phyloP scores from a whole-genome alignment of 2,329 filamentous ascomycete species.

The Sarocladium strictum region DNA sequence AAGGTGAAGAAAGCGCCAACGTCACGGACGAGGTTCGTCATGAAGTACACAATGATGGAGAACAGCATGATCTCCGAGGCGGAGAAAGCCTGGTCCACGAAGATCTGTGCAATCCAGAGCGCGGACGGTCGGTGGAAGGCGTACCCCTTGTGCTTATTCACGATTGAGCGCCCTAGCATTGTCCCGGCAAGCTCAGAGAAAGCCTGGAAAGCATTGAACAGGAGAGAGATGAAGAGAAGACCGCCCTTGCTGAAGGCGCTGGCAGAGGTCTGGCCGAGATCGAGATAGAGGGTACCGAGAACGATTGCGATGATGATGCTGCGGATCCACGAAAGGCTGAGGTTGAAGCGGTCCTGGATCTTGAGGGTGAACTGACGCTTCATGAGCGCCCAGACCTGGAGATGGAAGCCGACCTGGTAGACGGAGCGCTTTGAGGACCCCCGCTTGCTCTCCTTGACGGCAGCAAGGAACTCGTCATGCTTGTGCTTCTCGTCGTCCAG shows the following conservation, averaged over 20 bases:
- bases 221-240: conserved; percentile 70
- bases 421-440: conserved; percentile 69
- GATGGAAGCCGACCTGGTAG: conserved; percentile 76
- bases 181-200: conserved; percentile 71
- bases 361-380: conserved; percentile 81
- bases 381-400: conserved; percentile 78
- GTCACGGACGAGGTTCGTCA: conserved; percentile 63
- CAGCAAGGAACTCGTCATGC: conserved; percentile 69
- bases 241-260: conserved; percentile 78
- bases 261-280: conserved; percentile 58
- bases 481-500: conserved; percentile 60
- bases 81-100: conserved; percentile 70
- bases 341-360: conserved; percentile 77
- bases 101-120: conserved; percentile 76
- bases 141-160: conserved; percentile 80
- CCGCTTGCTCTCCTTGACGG: conserved; percentile 73
- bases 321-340: conserved; percentile 64
- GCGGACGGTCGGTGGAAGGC: conserved; percentile 79
- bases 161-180: conserved; percentile 69
- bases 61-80: conserved; percentile 67
- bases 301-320: conserved; percentile 70
- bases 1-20: conserved; percentile 75
- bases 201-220: conserved; percentile 85
- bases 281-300: conserved; percentile 71
- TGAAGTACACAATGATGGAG: conserved; percentile 72